Percentiles rank a stretch among this genome's conserved stretches.
phyloP scores from a whole-genome alignment of 192 early-diverging fungal species.

The Polychytrium aggregatum region DNA sequence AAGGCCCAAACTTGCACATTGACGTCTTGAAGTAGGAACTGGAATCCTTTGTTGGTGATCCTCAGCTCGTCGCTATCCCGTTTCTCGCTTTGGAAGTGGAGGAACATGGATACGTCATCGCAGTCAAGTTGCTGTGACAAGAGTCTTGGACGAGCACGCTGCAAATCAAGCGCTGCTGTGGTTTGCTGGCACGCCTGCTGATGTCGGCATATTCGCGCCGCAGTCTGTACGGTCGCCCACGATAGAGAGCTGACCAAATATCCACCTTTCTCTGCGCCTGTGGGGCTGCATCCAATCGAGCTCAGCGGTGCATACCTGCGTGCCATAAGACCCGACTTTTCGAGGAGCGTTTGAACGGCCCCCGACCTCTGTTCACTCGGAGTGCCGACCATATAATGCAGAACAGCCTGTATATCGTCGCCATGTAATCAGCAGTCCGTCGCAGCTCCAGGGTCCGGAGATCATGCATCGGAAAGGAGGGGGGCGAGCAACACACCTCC shows the following conservation, averaged over 20 bases:
- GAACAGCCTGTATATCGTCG: slow-evolving; percentile 54
- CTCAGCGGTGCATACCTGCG: slow-evolving; percentile 9
- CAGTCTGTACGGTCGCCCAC: too few relatives aligned
- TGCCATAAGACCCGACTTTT: slow-evolving; percentile 68
- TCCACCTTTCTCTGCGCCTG: too few relatives aligned
- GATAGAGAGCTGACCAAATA: too few relatives aligned
- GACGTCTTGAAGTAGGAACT: slow-evolving; percentile 88
- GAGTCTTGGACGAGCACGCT: too few relatives aligned
- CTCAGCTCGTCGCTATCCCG: slow-evolving; percentile 21
- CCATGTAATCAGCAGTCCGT: too few relatives aligned
- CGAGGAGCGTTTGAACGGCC: slow-evolving; percentile 60
- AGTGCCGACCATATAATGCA: slow-evolving; percentile 91
- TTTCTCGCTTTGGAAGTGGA: not conserved
- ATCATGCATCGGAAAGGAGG: too few relatives aligned
- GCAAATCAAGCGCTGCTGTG: too few relatives aligned
- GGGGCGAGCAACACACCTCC: slow-evolving; percentile 63
- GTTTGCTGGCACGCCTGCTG: too few relatives aligned
- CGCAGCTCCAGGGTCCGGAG: too few relatives aligned
- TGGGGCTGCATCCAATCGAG: not conserved
- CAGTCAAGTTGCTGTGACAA: too few relatives aligned
- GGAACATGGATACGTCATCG: too few relatives aligned
- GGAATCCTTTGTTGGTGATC: slow-evolving; percentile 95
- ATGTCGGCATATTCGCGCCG: too few relatives aligned
- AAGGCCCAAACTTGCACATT: slow-evolving; percentile 95
- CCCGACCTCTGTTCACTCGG: slow-evolving; percentile 49